phyloP scores from a whole-genome alignment of 345 rosid species.

The Aquilaria yunnanensis region DNA sequence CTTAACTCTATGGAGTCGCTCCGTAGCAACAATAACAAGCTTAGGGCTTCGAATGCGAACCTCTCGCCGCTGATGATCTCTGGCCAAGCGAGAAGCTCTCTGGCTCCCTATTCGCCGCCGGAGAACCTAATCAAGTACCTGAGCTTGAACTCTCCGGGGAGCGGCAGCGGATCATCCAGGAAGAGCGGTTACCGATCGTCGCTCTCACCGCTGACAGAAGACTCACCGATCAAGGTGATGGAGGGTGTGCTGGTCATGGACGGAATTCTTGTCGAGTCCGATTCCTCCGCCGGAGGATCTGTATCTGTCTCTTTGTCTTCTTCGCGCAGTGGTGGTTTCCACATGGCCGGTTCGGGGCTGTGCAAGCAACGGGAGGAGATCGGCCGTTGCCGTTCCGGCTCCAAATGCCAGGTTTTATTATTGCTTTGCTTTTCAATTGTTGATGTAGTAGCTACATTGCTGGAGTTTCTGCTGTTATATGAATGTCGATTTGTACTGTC shows the following conservation, averaged over 20 bases:
- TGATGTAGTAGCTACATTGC: not conserved
- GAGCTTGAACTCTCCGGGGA: not conserved
- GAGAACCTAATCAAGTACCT: no score
- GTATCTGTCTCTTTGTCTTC: constrained; percentile 10
- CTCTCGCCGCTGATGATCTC: no score
- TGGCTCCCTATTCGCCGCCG: no score
- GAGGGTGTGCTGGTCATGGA: constrained; percentile 63
- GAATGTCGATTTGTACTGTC: not conserved
- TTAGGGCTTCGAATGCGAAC: no score
- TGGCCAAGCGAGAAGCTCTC: no score
- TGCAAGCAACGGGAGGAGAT: constrained; percentile 25
- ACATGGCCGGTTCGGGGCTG: constrained; percentile 13
- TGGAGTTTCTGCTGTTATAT: no score
- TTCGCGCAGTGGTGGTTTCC: constrained; percentile 11
- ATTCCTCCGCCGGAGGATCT: constrained; percentile 14
- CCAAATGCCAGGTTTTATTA: constrained; percentile 33
- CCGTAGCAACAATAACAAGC: no score
- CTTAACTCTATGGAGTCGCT: no score
- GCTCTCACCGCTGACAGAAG: constrained; percentile 10
- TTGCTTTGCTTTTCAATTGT: not conserved
- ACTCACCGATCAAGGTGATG: constrained; percentile 23
- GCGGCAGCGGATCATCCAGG: not conserved
- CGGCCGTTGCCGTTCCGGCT: constrained; percentile 26
- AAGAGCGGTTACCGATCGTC: not conserved
- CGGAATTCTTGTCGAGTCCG: constrained; percentile 38